phyloP scores from a whole-genome alignment of 805 yeast species.

The Candida maesae region DNA sequence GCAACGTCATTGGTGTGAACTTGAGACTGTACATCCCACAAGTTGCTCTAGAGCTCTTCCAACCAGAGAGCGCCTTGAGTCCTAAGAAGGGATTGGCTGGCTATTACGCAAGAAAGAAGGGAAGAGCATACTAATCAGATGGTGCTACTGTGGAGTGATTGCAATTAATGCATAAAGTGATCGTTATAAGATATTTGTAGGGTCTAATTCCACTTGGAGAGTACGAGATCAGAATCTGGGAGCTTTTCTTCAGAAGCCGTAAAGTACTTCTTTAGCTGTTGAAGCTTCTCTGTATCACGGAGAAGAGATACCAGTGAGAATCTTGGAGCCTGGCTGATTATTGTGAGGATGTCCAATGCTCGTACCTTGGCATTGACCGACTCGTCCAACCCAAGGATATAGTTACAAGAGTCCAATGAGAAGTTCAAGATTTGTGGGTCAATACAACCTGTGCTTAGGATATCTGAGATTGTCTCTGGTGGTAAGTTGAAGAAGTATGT shows the following conservation, averaged over 20 bases:
- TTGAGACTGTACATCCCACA: constrained; percentile 40
- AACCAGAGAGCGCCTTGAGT: constrained; percentile 35
- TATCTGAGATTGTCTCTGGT: constrained; percentile 22
- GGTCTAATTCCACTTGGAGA: neutral
- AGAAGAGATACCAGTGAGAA: constrained; percentile 21
- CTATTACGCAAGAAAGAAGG: constrained; percentile 10
- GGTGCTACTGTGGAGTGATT: neutral
- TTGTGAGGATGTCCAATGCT: constrained; percentile 8
- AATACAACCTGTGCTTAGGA: constrained; percentile 42
- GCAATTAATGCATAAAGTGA: neutral
- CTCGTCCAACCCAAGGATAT: neutral
- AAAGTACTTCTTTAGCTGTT: neutral
- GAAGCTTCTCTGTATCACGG: constrained; percentile 12
- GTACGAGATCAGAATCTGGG: neutral
- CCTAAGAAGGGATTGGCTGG: constrained; percentile 22
- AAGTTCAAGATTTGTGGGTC: constrained; percentile 48
- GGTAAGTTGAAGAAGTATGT: constrained; percentile 33
- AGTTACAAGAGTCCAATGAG: constrained; percentile 38
- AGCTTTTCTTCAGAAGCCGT: neutral
- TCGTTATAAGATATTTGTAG: too few relatives aligned
- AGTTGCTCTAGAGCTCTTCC: constrained; percentile 31
- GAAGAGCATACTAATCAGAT: neutral
- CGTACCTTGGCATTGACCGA: neutral
- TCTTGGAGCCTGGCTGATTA: constrained; percentile 20
- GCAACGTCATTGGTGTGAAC: constrained; percentile 35